Evolutionary conservation across 306 rosid genomes (phyloP), one percentile per base, ranked within the genome.

Genomic region (Leucaena leucocephala): DNA sequence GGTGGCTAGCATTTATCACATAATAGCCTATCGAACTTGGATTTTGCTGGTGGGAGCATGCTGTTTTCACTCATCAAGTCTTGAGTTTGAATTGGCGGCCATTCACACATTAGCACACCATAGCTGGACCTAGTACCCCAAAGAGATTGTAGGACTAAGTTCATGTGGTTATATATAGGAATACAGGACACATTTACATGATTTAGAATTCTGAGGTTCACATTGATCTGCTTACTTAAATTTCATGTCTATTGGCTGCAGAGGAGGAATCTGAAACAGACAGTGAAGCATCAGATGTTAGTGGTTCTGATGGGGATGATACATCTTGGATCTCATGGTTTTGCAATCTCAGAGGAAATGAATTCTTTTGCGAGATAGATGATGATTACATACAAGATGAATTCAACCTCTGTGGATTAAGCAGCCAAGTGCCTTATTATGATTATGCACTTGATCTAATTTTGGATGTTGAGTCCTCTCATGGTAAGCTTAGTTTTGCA

Each of bases 291-390:
- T 92, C 96, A 3, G 95, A 92, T 75, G 91, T 92, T 73, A 90
- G 96, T 83, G 97, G 91, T 72, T 92, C 97, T 45, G 97, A 90
- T 77, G 95, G 87, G 58, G 93, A 92, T 69, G 96, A 90, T 82
- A 87, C 91, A 6, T 89, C 93, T 68, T 92, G 97, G 97, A 90
- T 92, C 59, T 86, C 95, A 76, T 92, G 97, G 97, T 92, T 90
- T 86, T 92, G 97, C 84, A 89, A 86, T 85, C 84, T 92, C 83
- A 89, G 92, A 89, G 97, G 97, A 79, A 92, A 92, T 42, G 97
- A 92, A 62, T 90, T 92, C 68, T 92, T 88, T 73, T 92, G 92
- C 15, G 96, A 92, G 81, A 91, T 92, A 69, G 97, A 92, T 62
- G 97, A 89, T 73, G 97, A 92, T 71, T 92, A 87, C 79, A 85